Percentiles rank a stretch among this genome's conserved stretches.
These are phyloP conservation scores for Megacollybia marginata DNA, from an alignment of 768 basidiomycete species.

Conservation along the genomic window DNA sequence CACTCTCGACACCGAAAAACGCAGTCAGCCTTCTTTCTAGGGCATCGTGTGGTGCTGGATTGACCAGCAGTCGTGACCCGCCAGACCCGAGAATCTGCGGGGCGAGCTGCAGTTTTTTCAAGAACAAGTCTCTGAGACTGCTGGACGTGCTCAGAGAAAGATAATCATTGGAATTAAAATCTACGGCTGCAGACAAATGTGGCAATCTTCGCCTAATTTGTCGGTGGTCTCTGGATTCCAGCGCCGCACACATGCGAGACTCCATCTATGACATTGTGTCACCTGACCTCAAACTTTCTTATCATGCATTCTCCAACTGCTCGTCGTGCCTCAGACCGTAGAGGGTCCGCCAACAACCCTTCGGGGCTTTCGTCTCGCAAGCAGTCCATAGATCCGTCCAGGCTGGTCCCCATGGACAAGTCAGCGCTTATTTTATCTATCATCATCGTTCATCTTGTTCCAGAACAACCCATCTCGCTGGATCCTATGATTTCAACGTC, in stretches of 20 bases:
- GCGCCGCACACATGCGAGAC: too few species aligned
- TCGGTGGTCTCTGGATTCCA: too few species aligned
- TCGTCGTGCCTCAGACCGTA: constrained; percentile 36
- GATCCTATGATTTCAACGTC: constrained; percentile 80
- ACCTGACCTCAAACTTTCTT: not conserved
- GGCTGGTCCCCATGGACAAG: constrained; percentile 78
- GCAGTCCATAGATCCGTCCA: constrained; percentile 70
- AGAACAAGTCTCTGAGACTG: constrained; percentile 24
- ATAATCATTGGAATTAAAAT: constrained; percentile 45
- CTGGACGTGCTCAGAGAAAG: constrained; percentile 33
- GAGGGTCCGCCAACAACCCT: constrained; percentile 36
- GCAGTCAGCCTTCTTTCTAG: constrained; percentile 32
- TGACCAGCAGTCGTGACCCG: constrained; percentile 42
- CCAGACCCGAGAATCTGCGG: constrained; percentile 34
- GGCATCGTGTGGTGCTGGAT: constrained; percentile 28
- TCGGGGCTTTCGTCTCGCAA: constrained; percentile 50
- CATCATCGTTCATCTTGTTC: constrained; percentile 2
- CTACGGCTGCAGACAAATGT: constrained; percentile 2
- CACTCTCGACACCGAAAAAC: constrained; percentile 32
- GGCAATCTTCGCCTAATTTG: too few species aligned
- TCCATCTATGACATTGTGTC: not conserved
- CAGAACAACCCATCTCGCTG: constrained; percentile 46
- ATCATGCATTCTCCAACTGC: constrained; percentile 1
- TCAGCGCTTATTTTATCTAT: constrained; percentile 21
- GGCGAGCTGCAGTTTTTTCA: constrained; percentile 14